Base-by-base conservation (phyloP, 768 basidiomycete species). In the Myochromella boudieri region DNA sequence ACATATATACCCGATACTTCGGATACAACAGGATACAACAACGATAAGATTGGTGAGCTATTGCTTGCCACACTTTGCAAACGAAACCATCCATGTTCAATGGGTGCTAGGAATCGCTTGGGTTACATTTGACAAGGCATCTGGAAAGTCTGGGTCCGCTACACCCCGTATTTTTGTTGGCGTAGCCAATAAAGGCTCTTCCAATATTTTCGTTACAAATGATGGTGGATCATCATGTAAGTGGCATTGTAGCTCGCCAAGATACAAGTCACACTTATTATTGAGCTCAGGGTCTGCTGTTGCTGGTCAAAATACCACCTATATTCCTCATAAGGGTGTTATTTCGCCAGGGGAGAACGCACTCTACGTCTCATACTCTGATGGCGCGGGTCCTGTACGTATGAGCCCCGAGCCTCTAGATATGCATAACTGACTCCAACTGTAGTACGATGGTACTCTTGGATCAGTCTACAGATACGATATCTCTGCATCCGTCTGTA, bases 121-220 rank as follows among this genome's bases (percentile, higher is more conserved):
- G 74, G 79, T 85, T 25, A 83, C 81, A 0, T 84, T 84, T 53
- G 82, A 84, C 54, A 65, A 73, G 33, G 72, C 80, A 5, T 76
- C 81, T n/a, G 80, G 81, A 5, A 63, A 69, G 2, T 67, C 69
- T 21, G 81, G 82, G 17, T 60, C 59, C 5, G 68, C 82, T 0
- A 84, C 82, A 11, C 78, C 72, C 22, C 77, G 82, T 37, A 85
- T 86, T 27, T 85, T 85, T 44, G 82, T 84, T 26, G 84, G 84
- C 46, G 83, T 86, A 22, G 82, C 79, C 0, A 84, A 71, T 53
- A 64, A 68, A 25, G 81, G 79, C 2, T 64, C 77, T 0, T 67
- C 66, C 52, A 85, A 80, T 50, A 62, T 85, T 11, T 85, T 77
- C 52, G 72, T 82, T 9, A 70, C 77, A 10, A 75, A 71, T 15